Evolutionary conservation across 257 asterid species (phyloP), one percentile per base, ranked within the genome.

Genomic region (Plantago elongata): DNA sequence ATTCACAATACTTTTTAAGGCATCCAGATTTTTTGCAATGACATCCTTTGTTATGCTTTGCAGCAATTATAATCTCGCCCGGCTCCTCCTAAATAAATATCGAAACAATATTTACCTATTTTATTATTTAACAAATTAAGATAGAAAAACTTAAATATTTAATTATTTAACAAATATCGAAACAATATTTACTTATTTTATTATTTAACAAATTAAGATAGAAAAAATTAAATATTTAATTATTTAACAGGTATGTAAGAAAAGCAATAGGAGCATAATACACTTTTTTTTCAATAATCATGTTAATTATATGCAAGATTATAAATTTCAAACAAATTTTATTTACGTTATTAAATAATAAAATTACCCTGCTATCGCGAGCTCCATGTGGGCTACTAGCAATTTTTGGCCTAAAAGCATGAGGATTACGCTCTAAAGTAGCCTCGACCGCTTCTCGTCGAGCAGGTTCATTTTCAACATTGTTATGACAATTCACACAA

Each of bases 1-100:
- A 90, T 69, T 90, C 93, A 63, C 97, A 90, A 74, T 90, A 87
- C 87, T 87, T 87, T 73, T 87, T 90, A 71, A 90, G 97, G 73
- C 97, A 90, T 18, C 97, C 97, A 55, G 95, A 90, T 74, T 90
- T 90, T 84, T 90, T 90, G 79, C 97, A 90, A 73, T 87, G 95
- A 45, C 96, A 90, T 75, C 97, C 97, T 77, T 90, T 90, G 75
- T 87, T 87, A 72, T 90, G 97, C 72, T 81, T 87, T 65, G 73
- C 97, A 30, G 83, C 61, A 69, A 82, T 48, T 63, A 83, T 64
- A 61, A 72, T 87, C 52, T 90, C 78, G 12, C 27, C 18, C 11
- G 16, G 1, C 45, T 54, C 45, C 9, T 48, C 54, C 64, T 60
- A 13, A 22, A 45, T 3, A 7, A 37, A 60, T 22, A 22, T 13